Evolutionary conservation across 2,329 filamentous ascomycete species (phyloP), one percentile per base, ranked within the genome.

Genomic region (Aspergillus sp.): DNA sequence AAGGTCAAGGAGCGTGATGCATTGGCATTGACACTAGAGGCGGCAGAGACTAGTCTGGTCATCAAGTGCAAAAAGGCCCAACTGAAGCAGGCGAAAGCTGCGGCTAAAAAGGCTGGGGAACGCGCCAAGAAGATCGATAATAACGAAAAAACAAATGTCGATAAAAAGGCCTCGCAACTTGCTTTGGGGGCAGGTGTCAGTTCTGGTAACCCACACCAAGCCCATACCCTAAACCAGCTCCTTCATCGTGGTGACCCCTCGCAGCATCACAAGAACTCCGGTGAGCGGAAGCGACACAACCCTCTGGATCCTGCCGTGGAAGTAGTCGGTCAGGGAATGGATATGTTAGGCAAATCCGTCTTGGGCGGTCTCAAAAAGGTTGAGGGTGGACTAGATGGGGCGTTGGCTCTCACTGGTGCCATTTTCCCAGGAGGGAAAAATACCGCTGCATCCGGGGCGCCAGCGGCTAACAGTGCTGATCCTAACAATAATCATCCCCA

Each of bases 11-110:
- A 81, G 50, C 80, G 93, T 36, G 81, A 90, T 48, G 70, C 77
- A 7, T 71, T 95, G 10, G 89, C 91, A 37, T 65, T 76, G 34
- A 72, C 75, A 44, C 78, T 98, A 0, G 93, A 98, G 60, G 68
- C 69, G 7, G 91, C 91, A 1, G 86, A 97, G 66, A 96, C 89
- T 0, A 82, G 88, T 19, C 72, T 98, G 33, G 87, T 98, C 53
- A 84, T 83, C 46, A 75, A 76, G 37, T 90, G 88, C 43, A 90
- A 90, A 60, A 88, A 84, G 61, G 83, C 82, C 10, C 83, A 96
- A 53, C 69, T 85, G n/a, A 85, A 91, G 60, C 74, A 82, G 57
- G 74, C 76, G 40, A 79, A 79, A 40, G 79, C 81, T 6, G 84
- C 83, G 34, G 65, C 60, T 8, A 90, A 86, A 61, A 77, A 77